Base-by-base conservation (phyloP, 306 rosid species). In the Dalbergia oliveri region DNA sequence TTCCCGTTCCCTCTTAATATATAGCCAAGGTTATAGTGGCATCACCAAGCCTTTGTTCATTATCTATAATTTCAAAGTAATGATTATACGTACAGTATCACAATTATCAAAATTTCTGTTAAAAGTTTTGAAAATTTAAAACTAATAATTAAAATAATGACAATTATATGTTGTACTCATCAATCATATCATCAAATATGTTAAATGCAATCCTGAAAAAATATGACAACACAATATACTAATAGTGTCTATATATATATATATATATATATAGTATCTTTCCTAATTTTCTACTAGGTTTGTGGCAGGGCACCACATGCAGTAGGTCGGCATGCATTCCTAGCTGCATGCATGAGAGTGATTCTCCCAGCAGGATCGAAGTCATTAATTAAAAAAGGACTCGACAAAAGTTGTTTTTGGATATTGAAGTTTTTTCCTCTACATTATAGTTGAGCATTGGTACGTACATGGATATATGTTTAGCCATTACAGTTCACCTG, bases 321-420 rank as follows among this genome's bases (percentile, higher is more conserved):
- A 61, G 9, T 60, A 45, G 78, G 81, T 66, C 61, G 82, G 84
- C 86, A 78, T 78, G 84, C 84, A 73, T 72, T 44, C 51, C 66
- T 73, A 60, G 83, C 80, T 78, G 60, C 81, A 79, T 73, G 85
- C 69, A 79, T 7, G n/a, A 23, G 69, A 72, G 60, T 67, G 56
- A n/a, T 34, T 66, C 15, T 43, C 59, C 19, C 6, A 37, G 41
- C 41, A 37, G 26, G 3, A n/a, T n/a, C n/a, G n/a, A 69, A 73
- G 5, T 61, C 72, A 79, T 43, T 43, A 12, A 15, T 64, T 45
- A 80, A 19, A 34, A 0, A 19, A 60, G 16, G 12, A 50, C 31
- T 16, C 62, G 79, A 62, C 75, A 62, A 60, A 73, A 64, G 18
- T 23, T 43, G 43, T 41, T 26, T 23, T 26, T 26, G 31, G 31